phyloP scores from a whole-genome alignment of 164 flowering plant species.

The Malania oleifera region DNA sequence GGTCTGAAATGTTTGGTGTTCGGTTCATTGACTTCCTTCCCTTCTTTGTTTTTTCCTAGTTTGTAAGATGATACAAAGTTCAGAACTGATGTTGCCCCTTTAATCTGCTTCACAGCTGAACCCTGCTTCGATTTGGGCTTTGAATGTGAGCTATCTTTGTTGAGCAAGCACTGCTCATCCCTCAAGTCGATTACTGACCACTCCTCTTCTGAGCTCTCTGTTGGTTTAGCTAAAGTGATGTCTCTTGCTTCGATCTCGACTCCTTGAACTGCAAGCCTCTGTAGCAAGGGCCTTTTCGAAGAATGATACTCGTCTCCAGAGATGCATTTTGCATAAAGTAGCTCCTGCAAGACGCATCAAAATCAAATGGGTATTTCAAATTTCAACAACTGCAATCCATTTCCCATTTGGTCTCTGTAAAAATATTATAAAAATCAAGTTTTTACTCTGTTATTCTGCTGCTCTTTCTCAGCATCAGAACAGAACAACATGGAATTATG shows the following conservation, averaged over 20 bases:
- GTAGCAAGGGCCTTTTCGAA: slow-evolving; percentile 81
- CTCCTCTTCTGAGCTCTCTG: slow-evolving; percentile 48
- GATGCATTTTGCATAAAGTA: slow-evolving; percentile 81
- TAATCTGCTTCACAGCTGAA: slow-evolving; percentile 56
- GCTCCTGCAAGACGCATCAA: slow-evolving; percentile 39
- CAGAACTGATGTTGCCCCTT: slow-evolving; percentile 58
- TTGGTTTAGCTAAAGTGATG: slow-evolving; percentile 36
- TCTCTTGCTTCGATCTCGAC: slow-evolving; percentile 67
- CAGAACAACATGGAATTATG: neutral
- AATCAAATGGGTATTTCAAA: neutral
- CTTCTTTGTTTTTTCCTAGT: slow-evolving; percentile 31
- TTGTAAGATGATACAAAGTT: slow-evolving; percentile 38
- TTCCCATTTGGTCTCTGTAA: no score
- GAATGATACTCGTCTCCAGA: slow-evolving; percentile 79
- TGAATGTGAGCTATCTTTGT: slow-evolving; percentile 29
- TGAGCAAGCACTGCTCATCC: slow-evolving; percentile 41
- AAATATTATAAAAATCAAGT: neutral
- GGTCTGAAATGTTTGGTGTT: slow-evolving; percentile 6
- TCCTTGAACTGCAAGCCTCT: slow-evolving; percentile 86
- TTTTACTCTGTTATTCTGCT: no score
- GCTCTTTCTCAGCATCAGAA: no score
- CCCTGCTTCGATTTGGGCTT: slow-evolving; percentile 41
- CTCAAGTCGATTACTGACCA: slow-evolving; percentile 83
- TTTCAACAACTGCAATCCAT: neutral
- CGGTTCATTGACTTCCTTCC: slow-evolving; percentile 24